Evolutionary conservation across 805 yeast species (phyloP), one percentile per base, ranked within the genome.

Genomic region (Hanseniaspora nectarophila): DNA sequence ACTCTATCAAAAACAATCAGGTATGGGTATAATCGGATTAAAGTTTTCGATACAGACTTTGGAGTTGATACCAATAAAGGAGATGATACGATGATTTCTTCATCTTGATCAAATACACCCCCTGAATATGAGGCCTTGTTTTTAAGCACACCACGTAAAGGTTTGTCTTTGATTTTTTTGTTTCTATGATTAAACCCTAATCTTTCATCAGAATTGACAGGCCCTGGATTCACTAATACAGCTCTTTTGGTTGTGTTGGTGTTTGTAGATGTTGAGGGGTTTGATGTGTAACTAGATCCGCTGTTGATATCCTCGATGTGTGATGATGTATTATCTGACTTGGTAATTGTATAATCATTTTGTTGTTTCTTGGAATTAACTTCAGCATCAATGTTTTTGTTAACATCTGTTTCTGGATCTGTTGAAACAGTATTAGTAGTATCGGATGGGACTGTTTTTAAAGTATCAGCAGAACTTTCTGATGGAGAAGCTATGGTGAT

Each of bases 11-110:
- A 77, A 1, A 84, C 76, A 37, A 85, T 73, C 40, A 90, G 70
- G 62, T 86, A 86, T 1, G 97, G 97, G 63, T 90, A 89, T 9
- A 95, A 78, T 55, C 79, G 74, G 37, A 88, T 77, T 48, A 90
- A 72, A 2, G 92, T 85, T 59, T 85, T 84, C 29, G 95, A 81
- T 13, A 90, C 86, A 0, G 88, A 78, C 2, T 96, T 92, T 2
- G 97, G 97, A 0, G 98, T 92, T 1, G 87, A 79, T 1, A 87
- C 78, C 35, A 87, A 73, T 57, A 92, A 73, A 1, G 97, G 95
- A 2, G 95, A 84, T 1, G 92, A 75, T 55, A 45, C 51, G 16
- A 53, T 53, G 6, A 53, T 53, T 5, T 53, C 55, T n/a, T 34
- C 53, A 23, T 49, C 53, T 42, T 42, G 45, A 13, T 42, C 45